Evolutionary conservation across 352 stramenopile genomes (phyloP).

Genomic region (Pythium monospermum): DNA sequence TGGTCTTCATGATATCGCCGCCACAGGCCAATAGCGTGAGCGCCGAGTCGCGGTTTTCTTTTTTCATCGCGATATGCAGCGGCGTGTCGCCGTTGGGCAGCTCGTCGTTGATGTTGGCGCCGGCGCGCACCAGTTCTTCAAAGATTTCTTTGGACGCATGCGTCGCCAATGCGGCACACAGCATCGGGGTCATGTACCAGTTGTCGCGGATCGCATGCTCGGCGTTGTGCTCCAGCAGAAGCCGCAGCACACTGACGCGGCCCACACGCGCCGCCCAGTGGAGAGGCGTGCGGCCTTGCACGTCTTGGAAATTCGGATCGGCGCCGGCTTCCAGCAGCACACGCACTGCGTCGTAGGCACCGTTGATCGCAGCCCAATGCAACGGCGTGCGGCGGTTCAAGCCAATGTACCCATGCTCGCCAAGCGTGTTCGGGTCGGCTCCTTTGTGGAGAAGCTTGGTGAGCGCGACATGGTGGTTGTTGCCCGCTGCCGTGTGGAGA

Average conservation of each 20-base stretch:
- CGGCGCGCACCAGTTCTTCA: conserved; percentile 39
- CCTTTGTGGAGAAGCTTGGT: conserved; percentile 42
- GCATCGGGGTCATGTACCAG: conserved; percentile 52
- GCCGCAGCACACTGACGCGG: conserved; percentile 35
- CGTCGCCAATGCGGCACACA: conserved; percentile 56
- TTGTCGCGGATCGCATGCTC: conserved; percentile 56
- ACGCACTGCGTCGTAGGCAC: conserved; percentile 31
- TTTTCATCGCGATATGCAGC: conserved; percentile 73
- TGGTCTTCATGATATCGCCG: conserved; percentile 57
- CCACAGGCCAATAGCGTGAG: conserved; percentile 52
- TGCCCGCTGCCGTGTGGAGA: conserved; percentile 55
- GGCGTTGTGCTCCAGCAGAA: conserved; percentile 44
- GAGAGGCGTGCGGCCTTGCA: conserved; percentile 47
- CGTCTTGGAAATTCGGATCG: conserved; percentile 70
- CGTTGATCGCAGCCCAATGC: conserved; percentile 67
- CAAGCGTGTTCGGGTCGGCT: conserved; percentile 58
- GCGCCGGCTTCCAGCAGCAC: conserved; percentile 49
- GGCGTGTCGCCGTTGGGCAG: conserved; percentile 66
- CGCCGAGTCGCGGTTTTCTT: conserved; percentile 53
- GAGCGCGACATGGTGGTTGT: conserved; percentile 30
- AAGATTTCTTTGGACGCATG: conserved; percentile 50
- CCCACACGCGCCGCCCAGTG: conserved; percentile 68
- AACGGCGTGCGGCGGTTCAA: conserved; percentile 65
- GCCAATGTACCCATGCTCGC: conserved; percentile 62
- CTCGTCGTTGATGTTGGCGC: conserved; percentile 61